Base-by-base conservation (phyloP, 192 early-diverging fungal genomes). In the Dissophora ornata region DNA sequence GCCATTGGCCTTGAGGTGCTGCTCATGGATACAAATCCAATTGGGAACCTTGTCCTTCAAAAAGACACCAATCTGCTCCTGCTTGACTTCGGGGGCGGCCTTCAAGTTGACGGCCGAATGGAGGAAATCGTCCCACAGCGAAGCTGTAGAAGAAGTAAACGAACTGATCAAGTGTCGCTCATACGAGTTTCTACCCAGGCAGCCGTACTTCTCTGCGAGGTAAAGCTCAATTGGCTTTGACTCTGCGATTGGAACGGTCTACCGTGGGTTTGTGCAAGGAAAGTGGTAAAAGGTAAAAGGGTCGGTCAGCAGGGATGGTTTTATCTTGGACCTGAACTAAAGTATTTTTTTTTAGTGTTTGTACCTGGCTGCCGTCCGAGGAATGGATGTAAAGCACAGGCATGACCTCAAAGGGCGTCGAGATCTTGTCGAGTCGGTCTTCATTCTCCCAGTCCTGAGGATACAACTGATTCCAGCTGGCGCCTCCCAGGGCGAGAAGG, bases 351-450 rank as follows among this genome's bases (percentile, higher is more conserved):
- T 7, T 16, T 22, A 48, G 22, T 44, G n/a, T 28, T 34, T 26
- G 8, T 62, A 77, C 73, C 65, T 77, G 57, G 22, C 29, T 46
- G 2, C 65, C 59, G 33, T 77, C 73, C 36, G 60, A 46, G 16
- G 73, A 54, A 26, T 77, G 73, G 28, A 77, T 64, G 38, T 77
- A 77, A 4, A 77, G 59, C 3, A 77, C 73, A 10, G 73, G 73
- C 36, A 67, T 19, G 34, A 67, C 73, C 30, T 44, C 73, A 51
- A 77, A 77, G 5, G 58, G 73, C 1, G 59, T 62, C 11, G 73
- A 77, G 5, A 10, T 2, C 52, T 67, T 77, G 52, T 77, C 73
- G 0, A 48, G 32, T 21, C 29, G 15, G 30, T 77, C 73, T 18
- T 48, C 46, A 28, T 67, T 67, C 19, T 51, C 65, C 73, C 73